Conservation (phyloP, 2,329 filamentous ascomycete genomes). For the Xylariaceae sp. region DNA sequence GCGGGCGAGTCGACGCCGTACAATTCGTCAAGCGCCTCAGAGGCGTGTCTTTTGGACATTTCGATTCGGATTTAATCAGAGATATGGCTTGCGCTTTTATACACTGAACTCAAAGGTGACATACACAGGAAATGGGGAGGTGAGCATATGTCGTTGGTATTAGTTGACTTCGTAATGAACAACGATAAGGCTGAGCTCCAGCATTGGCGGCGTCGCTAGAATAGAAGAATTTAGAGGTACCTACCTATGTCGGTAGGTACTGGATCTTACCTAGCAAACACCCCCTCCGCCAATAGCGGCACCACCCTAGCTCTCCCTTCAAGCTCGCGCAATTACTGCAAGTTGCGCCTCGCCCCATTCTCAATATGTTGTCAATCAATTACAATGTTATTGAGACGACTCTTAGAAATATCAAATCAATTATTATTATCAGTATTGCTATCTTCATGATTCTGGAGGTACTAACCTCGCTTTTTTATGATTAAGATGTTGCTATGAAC, state of each 20-base stretch:
- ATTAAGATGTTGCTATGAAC: too few relatives aligned
- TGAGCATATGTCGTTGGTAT: not conserved
- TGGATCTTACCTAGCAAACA: constrained; percentile 17
- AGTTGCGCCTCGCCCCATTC: too few relatives aligned
- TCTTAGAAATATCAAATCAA: too few relatives aligned
- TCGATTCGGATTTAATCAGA: not conserved
- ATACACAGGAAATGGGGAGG: not conserved
- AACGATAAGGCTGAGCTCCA: constrained; percentile 9
- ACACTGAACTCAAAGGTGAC: not conserved
- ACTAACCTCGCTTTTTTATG: too few relatives aligned
- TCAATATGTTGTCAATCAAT: too few relatives aligned
- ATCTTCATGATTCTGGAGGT: too few relatives aligned
- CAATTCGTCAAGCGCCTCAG: constrained; percentile 65
- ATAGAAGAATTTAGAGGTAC: constrained; percentile 25
- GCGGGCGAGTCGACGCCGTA: constrained; percentile 62
- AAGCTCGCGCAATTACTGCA: too few relatives aligned
- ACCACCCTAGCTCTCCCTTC: constrained; percentile 22
- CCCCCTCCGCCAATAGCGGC: constrained; percentile 26
- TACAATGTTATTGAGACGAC: too few relatives aligned
- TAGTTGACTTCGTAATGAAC: not conserved
- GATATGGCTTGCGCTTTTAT: not conserved
- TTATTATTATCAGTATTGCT: too few relatives aligned
- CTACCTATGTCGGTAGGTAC: too few relatives aligned
- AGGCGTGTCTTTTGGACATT: constrained; percentile 65
- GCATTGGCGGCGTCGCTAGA: not conserved